A percentile compares a stretch with the other conserved stretches of the same genome.
Conservation (phyloP, 176 grass and related monocot species). For the Sorghum bicolor region DNA sequence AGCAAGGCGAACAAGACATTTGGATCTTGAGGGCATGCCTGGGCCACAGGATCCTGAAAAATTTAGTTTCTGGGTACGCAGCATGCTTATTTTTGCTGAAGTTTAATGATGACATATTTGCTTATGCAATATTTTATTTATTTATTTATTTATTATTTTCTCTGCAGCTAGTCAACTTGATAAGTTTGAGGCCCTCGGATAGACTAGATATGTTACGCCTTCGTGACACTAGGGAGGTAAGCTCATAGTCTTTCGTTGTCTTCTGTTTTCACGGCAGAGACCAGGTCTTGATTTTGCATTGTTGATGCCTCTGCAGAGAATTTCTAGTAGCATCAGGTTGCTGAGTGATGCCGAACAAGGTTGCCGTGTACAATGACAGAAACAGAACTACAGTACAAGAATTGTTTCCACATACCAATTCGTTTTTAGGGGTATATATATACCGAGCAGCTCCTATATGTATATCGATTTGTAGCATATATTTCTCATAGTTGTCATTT, state of each 20-base stretch:
- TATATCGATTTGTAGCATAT: constrained; percentile 17
- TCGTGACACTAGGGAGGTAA: constrained; percentile 70
- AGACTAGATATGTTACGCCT: constrained; percentile 74
- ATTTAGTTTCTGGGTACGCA: constrained; percentile 92
- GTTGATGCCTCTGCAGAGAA: constrained; percentile 50
- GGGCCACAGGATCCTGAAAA: constrained; percentile 75
- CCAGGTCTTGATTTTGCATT: constrained; percentile 31
- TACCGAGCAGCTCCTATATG: constrained; percentile 21
- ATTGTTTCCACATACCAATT: constrained; percentile 41
- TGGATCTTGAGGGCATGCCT: constrained; percentile 81
- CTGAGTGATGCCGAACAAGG: constrained; percentile 69
- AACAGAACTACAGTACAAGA: constrained; percentile 13
- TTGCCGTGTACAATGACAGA: constrained; percentile 72
- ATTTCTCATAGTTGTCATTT: constrained; percentile 35
- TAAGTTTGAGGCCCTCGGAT: constrained; percentile 82
- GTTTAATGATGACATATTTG: background rate
- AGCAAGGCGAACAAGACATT: constrained; percentile 64
- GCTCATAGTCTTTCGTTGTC: background rate
- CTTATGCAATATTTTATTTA: background rate
- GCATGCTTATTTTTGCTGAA: constrained; percentile 2
- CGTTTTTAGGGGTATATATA: constrained; percentile 32
- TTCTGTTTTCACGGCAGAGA: constrained; percentile 9
- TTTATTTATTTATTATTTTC: constrained; percentile 4
- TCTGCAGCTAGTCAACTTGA: constrained; percentile 72
- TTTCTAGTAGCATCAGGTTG: constrained; percentile 56